phyloP scores from a whole-genome alignment of 495 filamentous ascomycete genomes.

The Hypoxylon intermedium region DNA sequence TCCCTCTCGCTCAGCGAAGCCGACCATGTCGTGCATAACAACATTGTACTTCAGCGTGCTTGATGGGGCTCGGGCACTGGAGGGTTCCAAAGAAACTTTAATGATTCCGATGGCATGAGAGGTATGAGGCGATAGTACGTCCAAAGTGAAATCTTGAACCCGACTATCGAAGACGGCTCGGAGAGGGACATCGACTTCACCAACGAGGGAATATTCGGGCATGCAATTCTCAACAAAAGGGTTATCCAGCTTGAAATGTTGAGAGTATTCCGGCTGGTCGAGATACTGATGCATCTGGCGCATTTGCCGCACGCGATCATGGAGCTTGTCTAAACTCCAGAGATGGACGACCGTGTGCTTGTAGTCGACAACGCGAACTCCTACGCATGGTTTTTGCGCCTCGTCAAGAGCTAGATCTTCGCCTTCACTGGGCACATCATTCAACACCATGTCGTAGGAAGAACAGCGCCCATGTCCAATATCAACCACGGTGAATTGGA shows the following conservation, averaged over 20 bases:
- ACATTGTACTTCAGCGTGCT: constrained; percentile 98
- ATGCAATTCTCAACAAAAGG: constrained; percentile 90
- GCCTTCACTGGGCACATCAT: constrained; percentile 85
- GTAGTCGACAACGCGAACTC: constrained; percentile 90
- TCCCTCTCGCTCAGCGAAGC: constrained; percentile 95
- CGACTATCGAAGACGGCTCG: constrained; percentile 93
- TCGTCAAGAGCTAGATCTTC: constrained; percentile 84
- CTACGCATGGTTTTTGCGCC: constrained; percentile 87
- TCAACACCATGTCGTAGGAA: constrained; percentile 94
- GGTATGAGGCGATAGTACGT: constrained; percentile 92
- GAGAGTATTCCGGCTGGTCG: constrained; percentile 90
- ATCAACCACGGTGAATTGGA: constrained; percentile 93
- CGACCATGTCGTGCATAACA: constrained; percentile 96
- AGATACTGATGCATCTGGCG: constrained; percentile 96
- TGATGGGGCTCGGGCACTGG: constrained; percentile 88
- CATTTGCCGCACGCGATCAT: constrained; percentile 87
- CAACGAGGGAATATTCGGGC: constrained; percentile 89
- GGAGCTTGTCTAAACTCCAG: constrained; percentile 93
- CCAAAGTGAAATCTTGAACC: constrained; percentile 91
- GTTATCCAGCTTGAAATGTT: constrained; percentile 77
- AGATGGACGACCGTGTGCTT: constrained; percentile 84
- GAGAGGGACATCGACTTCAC: constrained; percentile 92
- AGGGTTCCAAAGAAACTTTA: constrained; percentile 89
- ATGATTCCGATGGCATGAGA: constrained; percentile 87
- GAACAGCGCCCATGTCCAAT: constrained; percentile 87